Evolutionary conservation across 805 yeast genomes (phyloP), one percentile per base, ranked within the genome.

Genomic region (Saturnispora hagleri): DNA sequence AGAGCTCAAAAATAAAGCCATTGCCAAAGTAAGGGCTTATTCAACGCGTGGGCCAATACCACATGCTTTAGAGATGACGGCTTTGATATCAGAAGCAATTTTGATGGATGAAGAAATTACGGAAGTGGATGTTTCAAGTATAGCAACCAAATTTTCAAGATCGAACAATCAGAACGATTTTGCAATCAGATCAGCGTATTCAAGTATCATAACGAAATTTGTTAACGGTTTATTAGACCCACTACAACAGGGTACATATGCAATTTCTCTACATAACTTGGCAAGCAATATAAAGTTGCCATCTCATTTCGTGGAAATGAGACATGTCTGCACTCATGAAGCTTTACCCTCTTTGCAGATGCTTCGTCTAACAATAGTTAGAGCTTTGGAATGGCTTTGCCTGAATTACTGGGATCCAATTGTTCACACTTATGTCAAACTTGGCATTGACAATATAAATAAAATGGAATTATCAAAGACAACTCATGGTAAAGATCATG

Each of bases 281-380:
- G 98, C 98, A 0, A 75, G 71, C 50, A 75, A 76, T 43, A 67
- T 87, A 22, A 76, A 79, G 1, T 70, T 93, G 24, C 96, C 98
- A 0, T 73, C 82, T 33, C 77, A 77, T 60, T 89, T 93, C 66
- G 99, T 93, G 0, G 99, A 93, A 61, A 63, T 89, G 31, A 74
- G 99, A 51, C 98, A 93, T 65, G 77, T 80, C 60, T 90, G 95
- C 4, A 91, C 99, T 0, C 99, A 93, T 65, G 98, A 91, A 60
- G 70, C 73, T 17, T 66, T 93, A 26, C 97, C 97, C 1, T 73
- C 84, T 33, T 59, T 88, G 42, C 80, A 76, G 41, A 73, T 86
- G 67, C 70, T 90, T n/a, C 71, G 95, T 38, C 62, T 71, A n/a
- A 77, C 82, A 13, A 68, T 80, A 2, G 61, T 66, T 4, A 70